Evolutionary conservation across 2,329 filamentous ascomycete species (phyloP).

Genomic region (Alternaria burnsii): DNA sequence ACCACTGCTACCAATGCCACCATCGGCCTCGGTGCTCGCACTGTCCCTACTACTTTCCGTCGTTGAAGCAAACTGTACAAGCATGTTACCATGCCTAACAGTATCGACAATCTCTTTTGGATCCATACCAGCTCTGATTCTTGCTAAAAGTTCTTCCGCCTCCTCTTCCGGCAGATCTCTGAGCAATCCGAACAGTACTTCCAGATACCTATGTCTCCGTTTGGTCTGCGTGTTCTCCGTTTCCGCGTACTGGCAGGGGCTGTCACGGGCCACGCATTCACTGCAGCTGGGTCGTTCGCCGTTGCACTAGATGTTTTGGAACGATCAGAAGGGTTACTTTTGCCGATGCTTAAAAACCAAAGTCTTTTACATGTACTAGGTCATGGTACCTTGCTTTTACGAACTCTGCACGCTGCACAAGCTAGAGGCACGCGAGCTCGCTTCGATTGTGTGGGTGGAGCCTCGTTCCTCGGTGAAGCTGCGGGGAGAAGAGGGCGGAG

Average conservation of each 20-base stretch:
- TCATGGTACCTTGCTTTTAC: constrained; percentile 28
- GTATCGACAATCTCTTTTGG: constrained; percentile 24
- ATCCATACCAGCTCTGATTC: constrained; percentile 26
- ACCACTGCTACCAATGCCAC: neutral
- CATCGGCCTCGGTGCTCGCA: neutral
- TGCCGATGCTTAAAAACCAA: neutral
- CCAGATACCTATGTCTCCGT: constrained; percentile 25
- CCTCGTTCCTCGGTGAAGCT: constrained; percentile 13
- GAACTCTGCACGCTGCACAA: constrained; percentile 28
- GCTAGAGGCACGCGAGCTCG: constrained; percentile 24
- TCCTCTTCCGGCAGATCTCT: constrained; percentile 20
- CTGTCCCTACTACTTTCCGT: neutral
- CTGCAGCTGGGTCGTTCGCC: constrained; percentile 25
- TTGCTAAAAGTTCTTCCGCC: constrained; percentile 16
- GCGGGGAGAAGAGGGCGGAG: constrained; percentile 26
- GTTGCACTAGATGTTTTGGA: constrained; percentile 20
- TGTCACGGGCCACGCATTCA: constrained; percentile 25
- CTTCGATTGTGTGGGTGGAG: constrained; percentile 15
- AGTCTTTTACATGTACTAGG: neutral
- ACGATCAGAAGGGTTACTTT: constrained; percentile 5
- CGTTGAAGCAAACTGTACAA: constrained; percentile 22
- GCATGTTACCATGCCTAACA: constrained; percentile 25
- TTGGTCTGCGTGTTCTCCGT: constrained; percentile 24
- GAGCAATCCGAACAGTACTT: constrained; percentile 24
- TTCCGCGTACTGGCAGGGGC: constrained; percentile 23